A percentile compares a stretch with the other conserved stretches of the same genome.
These are phyloP conservation scores for Globisporangium echinulatum DNA, from an alignment of 352 stramenopile species.

Conservation along the genomic window DNA sequence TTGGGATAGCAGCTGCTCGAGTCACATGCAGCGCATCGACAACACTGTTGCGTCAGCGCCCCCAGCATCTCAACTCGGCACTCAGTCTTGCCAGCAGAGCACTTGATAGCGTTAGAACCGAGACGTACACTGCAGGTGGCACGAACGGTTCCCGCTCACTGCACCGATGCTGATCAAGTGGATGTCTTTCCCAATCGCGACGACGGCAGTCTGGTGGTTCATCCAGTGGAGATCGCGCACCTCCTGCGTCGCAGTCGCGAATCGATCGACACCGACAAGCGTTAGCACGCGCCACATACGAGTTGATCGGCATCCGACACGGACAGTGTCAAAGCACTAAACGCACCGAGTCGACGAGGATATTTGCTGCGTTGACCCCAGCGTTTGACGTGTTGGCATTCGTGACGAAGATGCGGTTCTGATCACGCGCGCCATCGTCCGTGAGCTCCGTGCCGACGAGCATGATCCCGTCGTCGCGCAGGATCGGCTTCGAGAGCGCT, in stretches of 20 bases:
- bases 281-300: too few relatives aligned
- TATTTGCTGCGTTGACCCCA: slow-evolving; percentile 19
- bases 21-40: neutral
- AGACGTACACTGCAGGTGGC: slow-evolving; percentile 28
- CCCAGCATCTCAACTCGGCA: neutral
- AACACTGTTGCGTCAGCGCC: neutral
- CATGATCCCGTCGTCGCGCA: slow-evolving; percentile 66
- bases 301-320: neutral
- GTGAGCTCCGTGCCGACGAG: slow-evolving; percentile 58
- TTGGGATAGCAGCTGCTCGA: slow-evolving; percentile 36
- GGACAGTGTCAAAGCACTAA: neutral
- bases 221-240: slow-evolving; percentile 76
- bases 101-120: too few relatives aligned
- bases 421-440: slow-evolving; percentile 6
- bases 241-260: slow-evolving; percentile 24
- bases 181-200: slow-evolving; percentile 65
- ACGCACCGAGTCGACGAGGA: slow-evolving; percentile 39
- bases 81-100: too few relatives aligned
- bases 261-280: neutral
- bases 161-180: slow-evolving; percentile 42
- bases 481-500: slow-evolving; percentile 72
- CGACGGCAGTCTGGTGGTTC: slow-evolving; percentile 29
- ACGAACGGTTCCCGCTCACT: slow-evolving; percentile 14
- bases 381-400: slow-evolving; percentile 28
- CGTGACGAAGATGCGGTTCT: slow-evolving; percentile 63